Conservation (phyloP, 768 basidiomycete genomes). For the Tulasnella calospora region DNA sequence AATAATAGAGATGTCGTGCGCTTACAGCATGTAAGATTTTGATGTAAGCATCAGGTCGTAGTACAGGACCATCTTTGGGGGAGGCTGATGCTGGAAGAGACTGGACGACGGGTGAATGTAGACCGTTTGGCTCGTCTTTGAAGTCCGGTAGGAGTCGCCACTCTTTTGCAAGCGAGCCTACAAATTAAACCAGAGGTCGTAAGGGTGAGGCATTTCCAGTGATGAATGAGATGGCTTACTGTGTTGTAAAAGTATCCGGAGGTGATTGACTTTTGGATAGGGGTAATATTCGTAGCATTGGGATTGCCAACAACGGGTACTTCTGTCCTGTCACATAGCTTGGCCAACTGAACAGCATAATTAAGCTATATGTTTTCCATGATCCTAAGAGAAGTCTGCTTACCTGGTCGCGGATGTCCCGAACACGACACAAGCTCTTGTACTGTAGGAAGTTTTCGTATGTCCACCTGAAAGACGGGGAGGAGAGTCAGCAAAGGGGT, state of each 20-base stretch:
- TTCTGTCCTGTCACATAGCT: slow-evolving; percentile 94
- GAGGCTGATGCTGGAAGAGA: slow-evolving; percentile 92
- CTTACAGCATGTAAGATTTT: slow-evolving; percentile 88
- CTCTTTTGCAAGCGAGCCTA: slow-evolving; percentile 90
- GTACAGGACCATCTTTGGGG: slow-evolving; percentile 82
- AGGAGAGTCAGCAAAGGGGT: background rate
- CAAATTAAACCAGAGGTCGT: slow-evolving; percentile 26
- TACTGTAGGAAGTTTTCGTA: slow-evolving; percentile 94
- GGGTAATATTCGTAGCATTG: slow-evolving; percentile 87
- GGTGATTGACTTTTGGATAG: slow-evolving; percentile 92
- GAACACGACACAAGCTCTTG: slow-evolving; percentile 88
- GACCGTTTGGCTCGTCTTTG: slow-evolving; percentile 94
- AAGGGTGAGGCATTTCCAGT: background rate
- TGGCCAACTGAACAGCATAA: slow-evolving; percentile 66
- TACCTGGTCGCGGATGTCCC: slow-evolving; percentile 77
- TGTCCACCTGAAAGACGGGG: slow-evolving; percentile 22
- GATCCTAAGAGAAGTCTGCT: background rate
- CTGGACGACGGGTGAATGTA: slow-evolving; percentile 95
- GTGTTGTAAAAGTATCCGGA: slow-evolving; percentile 96
- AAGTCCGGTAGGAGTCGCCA: slow-evolving; percentile 93
- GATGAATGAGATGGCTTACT: slow-evolving; percentile 42
- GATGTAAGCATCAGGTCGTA: slow-evolving; percentile 97
- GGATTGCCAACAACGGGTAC: slow-evolving; percentile 82
- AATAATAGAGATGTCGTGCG: background rate
- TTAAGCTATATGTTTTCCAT: background rate